Evolutionary conservation across 441 rosid species (phyloP), one percentile per base, ranked within the genome.

Genomic region (Adansonia madagascariensis): DNA sequence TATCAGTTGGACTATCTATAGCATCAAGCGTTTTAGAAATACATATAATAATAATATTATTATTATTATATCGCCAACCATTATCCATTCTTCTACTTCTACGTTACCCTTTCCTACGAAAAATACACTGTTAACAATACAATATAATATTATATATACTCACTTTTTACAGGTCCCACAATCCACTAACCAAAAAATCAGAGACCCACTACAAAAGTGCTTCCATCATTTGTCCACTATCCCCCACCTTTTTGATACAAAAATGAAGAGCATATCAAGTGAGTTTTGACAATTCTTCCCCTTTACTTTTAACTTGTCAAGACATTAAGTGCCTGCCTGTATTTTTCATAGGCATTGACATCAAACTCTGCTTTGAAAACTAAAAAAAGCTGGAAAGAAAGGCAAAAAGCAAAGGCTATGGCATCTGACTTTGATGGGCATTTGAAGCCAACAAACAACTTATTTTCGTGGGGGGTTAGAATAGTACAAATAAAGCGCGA

Each of bases 351-450:
- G 86, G 87, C 88, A 83, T 76, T 67, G 74, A 67, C 79, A 76
- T 66, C 65, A 10, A 55, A 17, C 65, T 66, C 60, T 67, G 67
- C 27, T 76, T 76, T 56, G 49, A 66, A 55, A 65, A 41, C 8
- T 3, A 31, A 4, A 27, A 35, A 22, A 20, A 2, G 69, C 49
- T 75, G 64, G 68, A 82, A 80, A 79, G 77, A 44, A 79, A 78
- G 69, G 82, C 27, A 69, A 79, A 87, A 70, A 63, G 79, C 47
- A 74, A 73, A 14, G 53, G 77, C 83, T 65, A 78, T 85, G 88
- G 85, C 85, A 87, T 88, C 91, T 78, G 91, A 91, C 93, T 91
- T 83, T 74, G 90, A 86, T 87, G 80, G 82, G 90, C 87, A 82
- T 82, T 84, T 80, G 79, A 79, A 79, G 69, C 15, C 10, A 75